Evolutionary conservation across 495 filamentous ascomycete genomes (phyloP), one percentile per base, ranked within the genome.

Genomic region (Staphylotrichum tortipilum): DNA sequence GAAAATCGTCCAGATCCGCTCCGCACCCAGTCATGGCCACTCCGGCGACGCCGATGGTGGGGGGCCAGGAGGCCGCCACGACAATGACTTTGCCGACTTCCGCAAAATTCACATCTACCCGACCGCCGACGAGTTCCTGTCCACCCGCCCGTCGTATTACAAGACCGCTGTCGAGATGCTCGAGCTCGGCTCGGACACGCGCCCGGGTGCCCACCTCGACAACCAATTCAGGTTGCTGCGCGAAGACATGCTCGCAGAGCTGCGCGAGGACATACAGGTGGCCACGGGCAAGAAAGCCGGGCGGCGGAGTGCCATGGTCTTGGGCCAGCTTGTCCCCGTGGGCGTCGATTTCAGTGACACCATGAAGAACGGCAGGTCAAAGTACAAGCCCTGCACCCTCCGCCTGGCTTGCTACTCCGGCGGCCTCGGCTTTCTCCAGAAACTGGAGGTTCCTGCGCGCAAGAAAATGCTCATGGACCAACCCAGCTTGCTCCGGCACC

Each of bases 211-310:
- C 0, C 83, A 88, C 60, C 53, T 86, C 0, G 86, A 89, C 58
- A 89, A 88, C 55, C 85, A 90, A 47, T 94, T 88, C 55, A 83
- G 87, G 0, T 76, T 91, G 2, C 64, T 88, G 3, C 67, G 87
- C 4, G 85, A 91, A 53, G 86, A 91, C 49, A 81, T 89, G 77
- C 64, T 89, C 0, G 75, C 67, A 0, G 83, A 83, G 44, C 63
- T 89, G 8, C 75, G 81, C 0, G 77, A 83, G 12, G 83, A 82
- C 34, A 37, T 83, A 0, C 73, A 78, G 41, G 61, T 71, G 18
- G 70, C 71, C 3, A 53, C 17, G 4, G 70, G 65, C 0, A 53
- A 42, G 36, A 79, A 71, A 44, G 76, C 72, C 47, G 71, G 72
- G 7, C 66, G 58, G 35, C 37, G 61, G 48, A 39, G 65, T 62